Evolutionary conservation across 192 early-diverging fungal genomes (phyloP).

Genomic region (Coemansia sp.): DNA sequence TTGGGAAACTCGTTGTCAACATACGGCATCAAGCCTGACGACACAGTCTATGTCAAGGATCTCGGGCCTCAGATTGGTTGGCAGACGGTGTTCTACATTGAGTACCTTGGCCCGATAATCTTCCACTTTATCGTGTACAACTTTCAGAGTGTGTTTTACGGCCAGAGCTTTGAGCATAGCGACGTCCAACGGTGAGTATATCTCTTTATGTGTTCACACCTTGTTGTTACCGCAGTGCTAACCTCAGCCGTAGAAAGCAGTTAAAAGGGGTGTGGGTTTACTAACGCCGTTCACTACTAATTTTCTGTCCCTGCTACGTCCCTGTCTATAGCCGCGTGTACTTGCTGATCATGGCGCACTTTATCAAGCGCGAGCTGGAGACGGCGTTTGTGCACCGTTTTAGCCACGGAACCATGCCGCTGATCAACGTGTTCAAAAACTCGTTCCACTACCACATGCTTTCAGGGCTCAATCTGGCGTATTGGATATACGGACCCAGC

Average conservation of each 20-base stretch:
- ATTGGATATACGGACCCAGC: slow-evolving; percentile 85
- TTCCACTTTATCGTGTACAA: slow-evolving; percentile 87
- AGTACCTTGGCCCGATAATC: slow-evolving; percentile 88
- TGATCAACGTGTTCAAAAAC: slow-evolving; percentile 92
- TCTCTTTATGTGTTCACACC: slow-evolving; percentile 10
- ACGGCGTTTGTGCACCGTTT: slow-evolving; percentile 93
- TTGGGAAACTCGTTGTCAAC: slow-evolving; percentile 59
- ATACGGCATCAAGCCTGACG: slow-evolving; percentile 66
- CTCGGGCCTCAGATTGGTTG: slow-evolving; percentile 90
- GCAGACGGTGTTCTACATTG: slow-evolving; percentile 90
- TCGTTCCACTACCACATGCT: slow-evolving; percentile 91
- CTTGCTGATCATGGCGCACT: slow-evolving; percentile 76
- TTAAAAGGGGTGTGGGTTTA: neutral
- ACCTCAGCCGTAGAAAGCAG: neutral
- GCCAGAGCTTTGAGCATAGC: slow-evolving; percentile 65
- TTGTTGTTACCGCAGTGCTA: neutral
- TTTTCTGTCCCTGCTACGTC: neutral
- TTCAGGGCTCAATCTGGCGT: slow-evolving; percentile 81
- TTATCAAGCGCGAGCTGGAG: slow-evolving; percentile 90
- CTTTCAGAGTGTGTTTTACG: slow-evolving; percentile 68
- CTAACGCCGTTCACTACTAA: slow-evolving; percentile 5
- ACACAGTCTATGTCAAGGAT: slow-evolving; percentile 68
- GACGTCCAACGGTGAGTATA: slow-evolving; percentile 66
- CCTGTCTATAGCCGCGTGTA: slow-evolving; percentile 61
- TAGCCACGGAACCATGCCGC: slow-evolving; percentile 94